Base-by-base conservation (phyloP, 257 asterid species). In the Nicotiana attenuata region DNA sequence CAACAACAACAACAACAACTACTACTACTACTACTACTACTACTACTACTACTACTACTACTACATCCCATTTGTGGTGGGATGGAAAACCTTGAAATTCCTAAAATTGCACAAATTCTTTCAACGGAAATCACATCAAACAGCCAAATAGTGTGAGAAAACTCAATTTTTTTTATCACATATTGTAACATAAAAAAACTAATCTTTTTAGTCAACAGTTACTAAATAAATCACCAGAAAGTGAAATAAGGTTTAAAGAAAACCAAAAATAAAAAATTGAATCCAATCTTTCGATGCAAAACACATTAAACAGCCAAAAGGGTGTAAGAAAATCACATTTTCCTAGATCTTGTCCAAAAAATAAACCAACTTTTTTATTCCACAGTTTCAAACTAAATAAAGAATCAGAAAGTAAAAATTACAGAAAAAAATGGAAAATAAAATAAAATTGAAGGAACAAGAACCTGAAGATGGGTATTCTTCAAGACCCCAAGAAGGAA, bases 401-500 rank as follows among this genome's bases (percentile, higher is more conserved):
- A 35, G 31, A 69, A 29, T 33, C 50, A 57, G 31, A 57, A 20
- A 5, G 24, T 10, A 60, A 78, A 69, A 64, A 69, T 47, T 53
- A 47, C 28, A 24, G 19, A 53, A 8, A 7, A 47, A 16, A 77
- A 2, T 14, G 19, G 11, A 68, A 83, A 52, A 41, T 41, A 28
- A 73, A 41, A 67, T 4, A 7, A 17, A 15, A 66, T 13, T 3
- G 17, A 60, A 47, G 29, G 47, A 4, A 63, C 78, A 45, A 33
- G 0, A 78, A 90, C 97, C 95, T 88, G 91, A 73, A 85, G 80
- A 84, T 26, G 85, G 94, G 63, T 65, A 35, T 59, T 76, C 79
- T 64, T 65, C 82, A 75, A 78, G 57, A 50, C 60, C 31, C 52
- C 81, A 82, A 41, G 26, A 78, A 69, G 77, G 77, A 6, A 53